Evolutionary conservation across 2,329 filamentous ascomycete species (phyloP), one percentile per base, ranked within the genome.

Genomic region (Didymosphaeria variabile): DNA sequence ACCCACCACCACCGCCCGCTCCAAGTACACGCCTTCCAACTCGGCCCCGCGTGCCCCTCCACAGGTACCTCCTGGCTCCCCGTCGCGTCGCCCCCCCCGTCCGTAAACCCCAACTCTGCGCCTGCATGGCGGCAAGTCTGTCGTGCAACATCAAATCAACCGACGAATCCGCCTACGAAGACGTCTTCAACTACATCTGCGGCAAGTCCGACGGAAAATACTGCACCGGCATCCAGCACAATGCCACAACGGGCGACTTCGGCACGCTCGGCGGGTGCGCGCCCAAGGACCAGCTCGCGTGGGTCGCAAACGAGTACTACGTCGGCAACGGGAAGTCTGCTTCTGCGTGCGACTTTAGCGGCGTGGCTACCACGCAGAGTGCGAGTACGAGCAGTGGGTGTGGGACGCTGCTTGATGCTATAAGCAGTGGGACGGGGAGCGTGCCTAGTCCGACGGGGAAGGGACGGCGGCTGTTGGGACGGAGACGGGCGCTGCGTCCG

Each of bases 221-320:
- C 65, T 95, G 92, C 81, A 79, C 77, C 15, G 91, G 89, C 54
- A 93, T 95, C 77, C 79, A 77, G 54, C 85, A 84, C 69, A 90
- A 94, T 78, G 87, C 86, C 46, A 86, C 85, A 52, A 87, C 84
- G 8, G 92, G 91, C 71, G 80, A 84, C 59, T 95, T 90, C 77
- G 92, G 92, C 68, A 86, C 90, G 34, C 91, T 91, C 84, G 87
- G 87, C 74, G 92, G 92, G 86, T 95, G 92, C 83, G 82, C 85
- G 67, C 76, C 87, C 66, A 84, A 86, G 67, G 85, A 91, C 79
- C 87, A 93, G 84, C 87, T 95, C 36, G 87, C 87, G 49, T 93
- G 86, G 77, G 90, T 88, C 42, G 87, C 93, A 58, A 88, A 94
- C 81, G 80, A 87, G 72, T 94, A 94, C 85, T 80, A 79, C 66